Percentiles rank a stretch among this genome's conserved stretches.
phyloP scores from a whole-genome alignment of 257 asterid species.

The Solanum chiquidenum region DNA sequence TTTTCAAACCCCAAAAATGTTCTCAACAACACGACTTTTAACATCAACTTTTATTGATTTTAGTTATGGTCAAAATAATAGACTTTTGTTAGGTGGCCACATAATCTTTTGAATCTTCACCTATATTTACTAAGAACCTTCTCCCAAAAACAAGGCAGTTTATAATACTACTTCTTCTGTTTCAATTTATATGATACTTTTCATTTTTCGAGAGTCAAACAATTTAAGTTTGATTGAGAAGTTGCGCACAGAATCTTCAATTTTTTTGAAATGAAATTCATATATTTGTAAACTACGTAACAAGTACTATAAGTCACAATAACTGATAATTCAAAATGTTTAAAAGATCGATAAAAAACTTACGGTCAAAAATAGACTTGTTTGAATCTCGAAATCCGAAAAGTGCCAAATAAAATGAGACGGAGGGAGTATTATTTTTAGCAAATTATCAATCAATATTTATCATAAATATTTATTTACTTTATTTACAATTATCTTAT shows the following conservation, averaged over 20 bases:
- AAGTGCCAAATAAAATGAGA: too few species aligned
- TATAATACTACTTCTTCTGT: rapidly evolving
- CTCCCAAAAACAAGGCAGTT: neutral
- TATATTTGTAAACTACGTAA: too few species aligned
- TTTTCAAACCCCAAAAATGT: neutral
- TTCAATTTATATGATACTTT: rapidly evolving
- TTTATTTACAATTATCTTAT: neutral
- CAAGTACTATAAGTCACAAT: too few species aligned
- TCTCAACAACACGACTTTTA: neutral
- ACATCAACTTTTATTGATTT: neutral
- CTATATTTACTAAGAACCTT: constrained; percentile 1
- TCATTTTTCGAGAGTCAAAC: rapidly evolving
- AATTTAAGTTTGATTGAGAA: too few species aligned
- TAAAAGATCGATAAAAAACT: too few species aligned
- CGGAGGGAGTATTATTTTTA: too few species aligned
- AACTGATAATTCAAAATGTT: too few species aligned
- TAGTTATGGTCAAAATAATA: constrained; percentile 8
- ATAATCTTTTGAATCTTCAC: constrained; percentile 12
- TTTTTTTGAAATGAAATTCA: too few species aligned
- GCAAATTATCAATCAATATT: neutral
- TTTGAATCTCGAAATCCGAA: too few species aligned
- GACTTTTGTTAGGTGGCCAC: constrained; percentile 12
- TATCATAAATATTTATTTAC: neutral
- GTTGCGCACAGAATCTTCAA: rapidly evolving
- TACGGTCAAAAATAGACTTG: rapidly evolving